These are phyloP conservation scores for Penicillium cinerascens DNA, from an alignment of 495 filamentous ascomycete species.

Conservation along the genomic window DNA sequence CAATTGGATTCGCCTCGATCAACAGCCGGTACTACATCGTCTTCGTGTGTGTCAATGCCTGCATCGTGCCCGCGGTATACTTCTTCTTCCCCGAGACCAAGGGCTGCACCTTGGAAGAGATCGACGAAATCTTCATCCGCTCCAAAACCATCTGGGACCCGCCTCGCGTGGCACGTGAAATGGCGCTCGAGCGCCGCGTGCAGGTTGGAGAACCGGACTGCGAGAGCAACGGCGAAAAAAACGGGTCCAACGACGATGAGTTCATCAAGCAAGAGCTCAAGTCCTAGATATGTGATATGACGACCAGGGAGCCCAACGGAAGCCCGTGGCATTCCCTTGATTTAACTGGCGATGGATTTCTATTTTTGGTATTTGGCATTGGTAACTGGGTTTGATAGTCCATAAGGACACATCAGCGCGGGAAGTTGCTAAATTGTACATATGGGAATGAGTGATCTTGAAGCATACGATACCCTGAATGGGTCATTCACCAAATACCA, in stretches of 20 bases:
- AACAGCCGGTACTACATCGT: slow-evolving; percentile 48
- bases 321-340: neutral
- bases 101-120: slow-evolving; percentile 64
- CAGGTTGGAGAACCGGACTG: slow-evolving; percentile 2
- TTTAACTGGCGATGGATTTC: neutral
- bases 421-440: neutral
- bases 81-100: slow-evolving; percentile 58
- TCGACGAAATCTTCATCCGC: slow-evolving; percentile 63
- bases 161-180: slow-evolving; percentile 18
- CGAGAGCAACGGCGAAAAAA: slow-evolving; percentile 1
- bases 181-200: slow-evolving; percentile 12
- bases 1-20: slow-evolving; percentile 43
- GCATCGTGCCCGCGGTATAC: slow-evolving; percentile 48
- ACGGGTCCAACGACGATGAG: slow-evolving; percentile 6
- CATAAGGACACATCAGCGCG: neutral
- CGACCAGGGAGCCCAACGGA: neutral
- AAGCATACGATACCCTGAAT: neutral
- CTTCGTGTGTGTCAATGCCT: slow-evolving; percentile 45
- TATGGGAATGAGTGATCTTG: neutral
- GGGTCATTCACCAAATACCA: neutral
- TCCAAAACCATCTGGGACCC: slow-evolving; percentile 31
- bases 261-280: slow-evolving; percentile 7
- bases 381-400: neutral
- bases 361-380: neutral
- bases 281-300: neutral